A percentile compares a stretch with the other conserved stretches of the same genome.
Evolutionary conservation across 805 yeast species (phyloP).

Genomic region (Ogataea trehaloabstinens): DNA sequence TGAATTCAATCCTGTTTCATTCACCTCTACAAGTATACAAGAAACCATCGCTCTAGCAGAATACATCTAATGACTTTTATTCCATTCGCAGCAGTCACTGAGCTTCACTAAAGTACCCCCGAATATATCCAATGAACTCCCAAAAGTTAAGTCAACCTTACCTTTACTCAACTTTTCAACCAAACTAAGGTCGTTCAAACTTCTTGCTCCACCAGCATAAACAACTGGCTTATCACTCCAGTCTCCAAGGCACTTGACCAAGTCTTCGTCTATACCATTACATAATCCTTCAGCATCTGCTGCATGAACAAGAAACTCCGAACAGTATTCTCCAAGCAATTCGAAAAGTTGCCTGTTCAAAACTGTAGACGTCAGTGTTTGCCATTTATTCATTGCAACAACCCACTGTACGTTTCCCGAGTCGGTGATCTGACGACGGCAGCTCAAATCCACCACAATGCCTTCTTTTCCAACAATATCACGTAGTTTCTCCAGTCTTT

Average conservation of each 20-base stretch:
- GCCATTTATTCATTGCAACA: slow-evolving; percentile 99
- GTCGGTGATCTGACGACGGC: slow-evolving; percentile 45
- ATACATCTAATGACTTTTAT: slow-evolving; percentile 27
- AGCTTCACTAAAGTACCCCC: slow-evolving; percentile 85
- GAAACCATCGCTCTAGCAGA: neutral
- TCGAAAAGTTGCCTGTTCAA: slow-evolving; percentile 54
- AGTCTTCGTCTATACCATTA: slow-evolving; percentile 80
- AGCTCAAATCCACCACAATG: slow-evolving; percentile 88
- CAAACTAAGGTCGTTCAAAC: slow-evolving; percentile 60
- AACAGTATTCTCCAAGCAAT: slow-evolving; percentile 61
- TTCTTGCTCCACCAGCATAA: slow-evolving; percentile 96
- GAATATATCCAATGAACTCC: slow-evolving; percentile 90
- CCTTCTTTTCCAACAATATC: slow-evolving; percentile 58
- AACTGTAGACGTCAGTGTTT: slow-evolving; percentile 69
- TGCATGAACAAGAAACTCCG: slow-evolving; percentile 91
- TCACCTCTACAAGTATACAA: neutral
- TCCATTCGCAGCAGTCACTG: slow-evolving; percentile 76
- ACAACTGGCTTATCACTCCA: slow-evolving; percentile 81
- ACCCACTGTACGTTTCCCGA: slow-evolving; percentile 56
- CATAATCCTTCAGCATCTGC: slow-evolving; percentile 99
- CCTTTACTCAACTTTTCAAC: slow-evolving; percentile 73
- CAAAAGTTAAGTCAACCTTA: slow-evolving; percentile 87
- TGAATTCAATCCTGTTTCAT: slow-evolving; percentile 8
- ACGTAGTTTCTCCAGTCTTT: slow-evolving; percentile 51
- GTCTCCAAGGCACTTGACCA: slow-evolving; percentile 68